phyloP scores from a whole-genome alignment of 1,139 yeast species.

The Yamadazyma atmosphaerica region DNA sequence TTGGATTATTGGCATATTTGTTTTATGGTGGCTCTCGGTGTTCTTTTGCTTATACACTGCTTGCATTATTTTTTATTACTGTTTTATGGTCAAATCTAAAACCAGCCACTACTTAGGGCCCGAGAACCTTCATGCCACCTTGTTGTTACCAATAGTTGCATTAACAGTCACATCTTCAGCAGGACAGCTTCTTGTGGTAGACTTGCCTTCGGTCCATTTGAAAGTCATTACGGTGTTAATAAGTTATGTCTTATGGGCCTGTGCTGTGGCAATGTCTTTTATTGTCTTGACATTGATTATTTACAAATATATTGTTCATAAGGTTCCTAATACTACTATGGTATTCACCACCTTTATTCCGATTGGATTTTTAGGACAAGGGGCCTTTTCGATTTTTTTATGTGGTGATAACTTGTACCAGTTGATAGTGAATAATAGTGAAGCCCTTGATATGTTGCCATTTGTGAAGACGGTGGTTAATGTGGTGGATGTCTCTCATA shows the following conservation, averaged over 20 bases:
- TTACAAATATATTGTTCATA: conserved; percentile 56
- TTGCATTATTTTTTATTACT: conserved; percentile 51
- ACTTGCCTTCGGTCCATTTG: conserved; percentile 40
- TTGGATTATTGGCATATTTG: conserved; percentile 49
- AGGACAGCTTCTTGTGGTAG: conserved; percentile 54
- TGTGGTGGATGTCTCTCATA: neutral
- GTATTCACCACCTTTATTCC: conserved; percentile 32
- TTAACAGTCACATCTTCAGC: conserved; percentile 71
- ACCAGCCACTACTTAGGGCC: conserved; percentile 21
- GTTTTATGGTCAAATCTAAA: conserved; percentile 35
- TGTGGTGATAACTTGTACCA: conserved; percentile 46
- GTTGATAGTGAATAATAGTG: conserved; percentile 15
- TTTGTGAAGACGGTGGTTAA: neutral
- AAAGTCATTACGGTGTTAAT: conserved; percentile 55
- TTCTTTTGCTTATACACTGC: conserved; percentile 54
- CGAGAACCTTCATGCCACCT: conserved; percentile 40
- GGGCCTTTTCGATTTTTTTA: conserved; percentile 64
- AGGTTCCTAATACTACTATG: conserved; percentile 51
- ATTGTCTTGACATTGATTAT: conserved; percentile 57
- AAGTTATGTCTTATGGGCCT: conserved; percentile 62
- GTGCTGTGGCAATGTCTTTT: conserved; percentile 63
- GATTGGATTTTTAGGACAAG: conserved; percentile 66
- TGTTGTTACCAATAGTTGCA: conserved; percentile 71
- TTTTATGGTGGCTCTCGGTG: conserved; percentile 71
- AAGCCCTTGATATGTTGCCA: neutral